phyloP scores from a whole-genome alignment of 805 yeast species.

The Myxozyma monticola region DNA sequence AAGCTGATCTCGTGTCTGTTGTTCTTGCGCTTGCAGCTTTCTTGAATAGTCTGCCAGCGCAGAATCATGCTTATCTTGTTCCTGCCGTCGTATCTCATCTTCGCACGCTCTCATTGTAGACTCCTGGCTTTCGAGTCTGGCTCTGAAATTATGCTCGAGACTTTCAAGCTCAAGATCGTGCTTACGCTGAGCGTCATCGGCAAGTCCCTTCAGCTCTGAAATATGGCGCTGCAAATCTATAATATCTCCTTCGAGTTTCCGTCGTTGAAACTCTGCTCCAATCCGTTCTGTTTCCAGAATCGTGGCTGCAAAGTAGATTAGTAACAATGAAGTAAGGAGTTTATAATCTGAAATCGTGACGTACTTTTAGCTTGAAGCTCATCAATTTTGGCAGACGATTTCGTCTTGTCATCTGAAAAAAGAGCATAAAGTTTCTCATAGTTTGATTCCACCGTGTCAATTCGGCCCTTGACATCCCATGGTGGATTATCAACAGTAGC shows the following conservation, averaged over 20 bases:
- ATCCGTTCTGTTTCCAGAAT: constrained; percentile 44
- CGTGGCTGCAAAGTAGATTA: constrained; percentile 5
- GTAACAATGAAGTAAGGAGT: not conserved
- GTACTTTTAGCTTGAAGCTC: constrained; percentile 18
- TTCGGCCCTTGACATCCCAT: constrained; percentile 25
- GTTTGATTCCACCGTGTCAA: constrained; percentile 21
- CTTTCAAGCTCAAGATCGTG: constrained; percentile 42
- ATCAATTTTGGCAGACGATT: constrained; percentile 1
- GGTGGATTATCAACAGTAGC: constrained; percentile 4
- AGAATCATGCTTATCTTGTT: too few relatives aligned
- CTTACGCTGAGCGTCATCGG: constrained; percentile 38
- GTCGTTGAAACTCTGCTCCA: constrained; percentile 43
- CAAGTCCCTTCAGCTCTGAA: constrained; percentile 32
- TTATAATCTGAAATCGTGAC: not conserved
- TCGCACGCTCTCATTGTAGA: too few relatives aligned
- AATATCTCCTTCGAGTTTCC: constrained; percentile 25
- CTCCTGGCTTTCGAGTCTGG: constrained; percentile 38
- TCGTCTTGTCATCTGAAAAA: too few relatives aligned
- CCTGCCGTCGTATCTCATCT: too few relatives aligned
- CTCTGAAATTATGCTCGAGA: constrained; percentile 41
- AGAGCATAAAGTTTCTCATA: constrained; percentile 12
- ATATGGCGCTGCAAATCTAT: constrained; percentile 36
- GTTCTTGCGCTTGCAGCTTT: too few relatives aligned
- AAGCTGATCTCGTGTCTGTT: too few relatives aligned
- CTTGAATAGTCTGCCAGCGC: too few relatives aligned